A percentile compares a stretch with the other conserved stretches of the same genome.
These are phyloP conservation scores for Zygotorulaspora florentina DNA, from an alignment of 805 yeast species.

Conservation along the genomic window DNA sequence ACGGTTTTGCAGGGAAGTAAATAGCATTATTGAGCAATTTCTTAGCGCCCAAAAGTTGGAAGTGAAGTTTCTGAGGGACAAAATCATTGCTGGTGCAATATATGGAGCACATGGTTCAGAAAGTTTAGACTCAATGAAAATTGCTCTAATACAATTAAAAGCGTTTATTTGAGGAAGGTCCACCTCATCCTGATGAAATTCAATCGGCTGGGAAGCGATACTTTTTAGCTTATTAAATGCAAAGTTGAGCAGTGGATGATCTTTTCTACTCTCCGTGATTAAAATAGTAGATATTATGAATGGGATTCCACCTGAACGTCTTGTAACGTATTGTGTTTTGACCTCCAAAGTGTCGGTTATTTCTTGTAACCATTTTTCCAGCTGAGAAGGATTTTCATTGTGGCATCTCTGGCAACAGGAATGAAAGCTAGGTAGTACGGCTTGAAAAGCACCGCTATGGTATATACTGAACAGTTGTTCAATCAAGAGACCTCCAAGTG, in stretches of 20 bases:
- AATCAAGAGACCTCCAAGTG: constrained; percentile 52
- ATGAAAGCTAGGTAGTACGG: constrained; percentile 78
- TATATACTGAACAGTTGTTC: constrained; percentile 68
- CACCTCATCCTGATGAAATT: constrained; percentile 47
- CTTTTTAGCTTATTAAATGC: constrained; percentile 51
- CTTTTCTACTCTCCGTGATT: constrained; percentile 42
- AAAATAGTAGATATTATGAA: constrained; percentile 69
- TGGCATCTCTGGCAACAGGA: constrained; percentile 59
- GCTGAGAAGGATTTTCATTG: constrained; percentile 36
- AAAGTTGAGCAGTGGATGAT: constrained; percentile 40
- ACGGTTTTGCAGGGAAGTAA: constrained; percentile 76
- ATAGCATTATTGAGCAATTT: constrained; percentile 91
- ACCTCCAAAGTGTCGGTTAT: constrained; percentile 50
- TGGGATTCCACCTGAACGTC: constrained; percentile 93
- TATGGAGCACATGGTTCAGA: constrained; percentile 47
- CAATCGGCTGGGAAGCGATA: constrained; percentile 52
- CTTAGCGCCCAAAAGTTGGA: constrained; percentile 78
- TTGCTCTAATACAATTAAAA: constrained; percentile 71
- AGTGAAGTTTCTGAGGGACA: constrained; percentile 60
- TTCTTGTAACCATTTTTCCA: constrained; percentile 56
- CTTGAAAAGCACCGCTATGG: constrained; percentile 89
- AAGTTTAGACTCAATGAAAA: constrained; percentile 69
- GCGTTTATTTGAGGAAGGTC: constrained; percentile 95
- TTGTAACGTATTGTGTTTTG: constrained; percentile 66
- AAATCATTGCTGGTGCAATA: constrained; percentile 53